Evolutionary conservation across 1,139 yeast species (phyloP).

Genomic region (Kluyveromyces marxianus): DNA sequence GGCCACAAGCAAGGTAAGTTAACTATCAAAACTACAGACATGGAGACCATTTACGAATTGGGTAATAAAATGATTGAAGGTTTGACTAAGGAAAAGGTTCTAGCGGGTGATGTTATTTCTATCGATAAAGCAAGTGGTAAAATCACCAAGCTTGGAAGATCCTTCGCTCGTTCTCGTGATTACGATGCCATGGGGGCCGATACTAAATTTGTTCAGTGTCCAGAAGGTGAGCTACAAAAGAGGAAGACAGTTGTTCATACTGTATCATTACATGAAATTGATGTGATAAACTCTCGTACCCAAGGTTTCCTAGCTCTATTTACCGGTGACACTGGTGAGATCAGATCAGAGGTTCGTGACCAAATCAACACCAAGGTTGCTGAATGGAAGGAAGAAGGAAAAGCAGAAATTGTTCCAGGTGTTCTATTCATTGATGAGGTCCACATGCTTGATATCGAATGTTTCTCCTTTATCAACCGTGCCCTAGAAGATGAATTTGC

Average conservation of each 20-base stretch:
- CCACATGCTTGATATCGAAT: conserved; percentile 96
- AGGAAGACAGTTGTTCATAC: conserved; percentile 95
- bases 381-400: conserved; percentile 99
- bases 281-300: conserved; percentile 94
- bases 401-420: conserved; percentile 98
- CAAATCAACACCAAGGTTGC: conserved; percentile 95
- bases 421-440: conserved; percentile 97
- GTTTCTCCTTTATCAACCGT: conserved; percentile 90
- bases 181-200: conserved; percentile 99
- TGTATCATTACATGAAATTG: conserved; percentile 93
- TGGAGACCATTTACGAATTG: conserved; percentile 97
- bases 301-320: conserved; percentile 96
- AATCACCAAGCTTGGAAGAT: conserved; percentile 88
- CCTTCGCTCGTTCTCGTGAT: conserved; percentile 92
- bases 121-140: conserved; percentile 95
- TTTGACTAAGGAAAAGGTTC: conserved; percentile 84
- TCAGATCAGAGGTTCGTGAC: conserved; percentile 90
- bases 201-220: conserved; percentile 94
- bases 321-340: conserved; percentile 97
- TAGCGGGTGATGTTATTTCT: conserved; percentile 95
- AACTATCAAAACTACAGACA: conserved; percentile 95
- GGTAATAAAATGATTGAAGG: conserved; percentile 98
- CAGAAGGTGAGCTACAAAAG: conserved; percentile 96
- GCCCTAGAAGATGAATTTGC: conserved; percentile 96
- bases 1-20: conserved; percentile 98